Base-by-base conservation (phyloP, 345 rosid species). In the Diplotaxis tenuifolia region DNA sequence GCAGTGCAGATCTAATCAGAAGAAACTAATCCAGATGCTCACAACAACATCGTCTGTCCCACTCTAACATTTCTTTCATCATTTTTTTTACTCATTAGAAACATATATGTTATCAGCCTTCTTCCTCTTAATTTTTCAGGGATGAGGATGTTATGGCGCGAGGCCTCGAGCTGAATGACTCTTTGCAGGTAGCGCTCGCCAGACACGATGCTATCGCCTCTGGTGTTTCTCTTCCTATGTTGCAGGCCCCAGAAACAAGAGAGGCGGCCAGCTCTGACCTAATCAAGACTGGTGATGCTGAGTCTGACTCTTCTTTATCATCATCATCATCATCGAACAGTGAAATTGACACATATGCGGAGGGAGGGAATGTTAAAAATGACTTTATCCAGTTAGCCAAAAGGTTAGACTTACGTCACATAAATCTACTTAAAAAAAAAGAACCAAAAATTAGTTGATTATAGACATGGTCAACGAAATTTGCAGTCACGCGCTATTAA, bases 1-100 rank as follows among this genome's bases (percentile, higher is more conserved):
- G 59, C 86, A 67, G 15, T 96, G 99, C 78, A 88, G 88, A 49
- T 83, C 98, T 72, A 88, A 96, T 73, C 98, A 92, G 78, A 96
- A 86, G 77, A 88, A 82, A 85, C 83, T 96, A 59, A 89, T 92
- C 86, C 98, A 96, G 73, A 96, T 92, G 98, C 83, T 96, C 54
- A 86, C 97, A 8, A 83, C 90, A 9, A 89, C 98, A 22, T 83
- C 94, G 98, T 90, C 70, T 82, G 88, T 86, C 62, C 47, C 61
- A 11, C 62, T 47, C 47, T 8, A 0, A 29, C 67, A 34, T 76
- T 63, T 11, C 21, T 22, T 15, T 3, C 15, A 20, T 27, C 3
- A 5, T 42, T 20, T 53, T 28, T 12, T 59, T 31, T 42, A 23
- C 55, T 49, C 54, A 16, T 19, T 23, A 50, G 5, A 18, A 7